These are phyloP conservation scores for Keqinozyma sinolaborantium DNA, from an alignment of 1,139 yeast species.

Conservation along the genomic window DNA sequence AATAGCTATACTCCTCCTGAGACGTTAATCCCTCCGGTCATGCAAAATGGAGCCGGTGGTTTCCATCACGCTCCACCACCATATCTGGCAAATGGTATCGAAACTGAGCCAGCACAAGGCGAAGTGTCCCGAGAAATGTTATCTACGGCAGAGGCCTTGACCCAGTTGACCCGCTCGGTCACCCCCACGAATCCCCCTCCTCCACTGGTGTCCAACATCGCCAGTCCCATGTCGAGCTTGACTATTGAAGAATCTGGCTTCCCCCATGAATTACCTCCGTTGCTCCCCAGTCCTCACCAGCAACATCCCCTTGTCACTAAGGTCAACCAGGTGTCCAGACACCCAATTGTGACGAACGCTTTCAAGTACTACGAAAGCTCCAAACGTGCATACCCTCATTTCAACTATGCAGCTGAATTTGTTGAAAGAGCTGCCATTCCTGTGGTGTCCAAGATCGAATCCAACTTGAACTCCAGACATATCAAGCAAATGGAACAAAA, in stretches of 20 bases:
- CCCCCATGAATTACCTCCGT: constrained; percentile 1
- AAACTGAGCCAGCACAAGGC: background rate
- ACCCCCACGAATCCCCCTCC: constrained; percentile 7
- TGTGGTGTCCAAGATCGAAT: constrained; percentile 49
- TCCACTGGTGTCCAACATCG: constrained; percentile 1
- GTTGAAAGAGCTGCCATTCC: constrained; percentile 63
- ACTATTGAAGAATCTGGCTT: constrained; percentile 9
- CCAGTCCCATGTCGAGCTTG: constrained; percentile 11
- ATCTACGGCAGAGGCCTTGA: constrained; percentile 42
- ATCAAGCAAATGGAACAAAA: constrained; percentile 20
- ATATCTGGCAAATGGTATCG: no score
- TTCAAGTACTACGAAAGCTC: constrained; percentile 56
- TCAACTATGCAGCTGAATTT: constrained; percentile 65
- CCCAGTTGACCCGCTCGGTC: constrained; percentile 24
- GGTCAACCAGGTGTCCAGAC: constrained; percentile 41
- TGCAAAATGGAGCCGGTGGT: no score
- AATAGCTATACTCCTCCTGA: no score
- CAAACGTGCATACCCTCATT: constrained; percentile 52
- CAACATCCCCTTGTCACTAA: constrained; percentile 42
- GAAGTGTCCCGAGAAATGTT: constrained; percentile 20
- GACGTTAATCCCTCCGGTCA: no score
- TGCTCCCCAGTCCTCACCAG: constrained; percentile 1
- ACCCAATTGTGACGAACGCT: constrained; percentile 55
- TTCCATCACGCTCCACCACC: no score
- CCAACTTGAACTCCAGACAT: constrained; percentile 39